Base-by-base conservation (phyloP, 352 stramenopile genomes). In the Globisporangium echinulatum region DNA sequence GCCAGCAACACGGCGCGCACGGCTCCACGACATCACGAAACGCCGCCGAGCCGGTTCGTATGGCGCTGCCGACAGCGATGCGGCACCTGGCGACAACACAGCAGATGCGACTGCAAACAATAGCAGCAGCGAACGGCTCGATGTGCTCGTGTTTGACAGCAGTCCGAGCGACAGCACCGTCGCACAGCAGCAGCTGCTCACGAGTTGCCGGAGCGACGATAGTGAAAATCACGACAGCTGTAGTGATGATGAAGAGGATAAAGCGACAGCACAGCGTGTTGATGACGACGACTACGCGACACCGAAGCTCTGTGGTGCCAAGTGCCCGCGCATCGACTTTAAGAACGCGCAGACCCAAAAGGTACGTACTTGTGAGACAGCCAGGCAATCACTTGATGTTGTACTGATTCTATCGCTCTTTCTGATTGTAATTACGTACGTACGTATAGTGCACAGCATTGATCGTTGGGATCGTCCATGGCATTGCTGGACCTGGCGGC, bases 381-480 rank as follows among this genome's bases (percentile, higher is more conserved):
- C 7, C 25, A 25, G 25, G 1, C 25, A 25, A 25, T 25, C 25
- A 25, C 25, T 25, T 25, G 25, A 25, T 25, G 25, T 25, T 25
- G 25, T 25, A 25, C 25, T 25, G 25, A 25, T 25, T 25, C 25
- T 25, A 25, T 25, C 25, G 25, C 25, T 25, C 46, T 58, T 13
- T 55, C 5, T 62, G 46, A 1, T 51, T 11, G 15, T 33, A 17
- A 36, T 52, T 49, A 19, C 13, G 63, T 37, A 13, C 25, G 25
- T 25, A 25, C 25, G 25, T 25, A 25, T 63, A 88, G 79, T 88
- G 69, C 56, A 85, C 94, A 37, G 87, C 90, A 36, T 46, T 97
- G 33, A 52, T 88, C 15, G 82, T 95, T 44, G 92, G 92, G 47
- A 92, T 97, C 39, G 72, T 97, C 49, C 90, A 98, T 68, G 92